phyloP scores from a whole-genome alignment of 345 rosid species.

The Aethionema arabicum region DNA sequence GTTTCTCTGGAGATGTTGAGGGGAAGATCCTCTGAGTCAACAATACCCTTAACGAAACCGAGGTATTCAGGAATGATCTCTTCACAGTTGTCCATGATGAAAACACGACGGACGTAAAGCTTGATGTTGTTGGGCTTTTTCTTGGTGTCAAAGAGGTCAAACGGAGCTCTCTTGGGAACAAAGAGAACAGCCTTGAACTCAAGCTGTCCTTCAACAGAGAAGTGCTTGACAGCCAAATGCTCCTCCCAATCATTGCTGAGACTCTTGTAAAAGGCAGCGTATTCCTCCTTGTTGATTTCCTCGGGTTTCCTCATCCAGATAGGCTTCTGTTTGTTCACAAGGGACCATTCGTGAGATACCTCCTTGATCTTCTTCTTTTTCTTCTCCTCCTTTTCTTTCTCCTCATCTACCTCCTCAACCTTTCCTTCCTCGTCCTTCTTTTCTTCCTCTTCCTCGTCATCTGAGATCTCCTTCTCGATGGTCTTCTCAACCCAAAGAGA shows the following conservation, averaged over 20 bases:
- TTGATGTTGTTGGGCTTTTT: constrained; percentile 89
- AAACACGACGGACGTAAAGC: constrained; percentile 83
- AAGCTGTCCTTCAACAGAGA: constrained; percentile 86
- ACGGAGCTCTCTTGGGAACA: constrained; percentile 85
- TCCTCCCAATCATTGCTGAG: constrained; percentile 92
- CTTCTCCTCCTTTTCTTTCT: constrained; percentile 65
- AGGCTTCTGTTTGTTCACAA: constrained; percentile 86
- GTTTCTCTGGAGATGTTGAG: constrained; percentile 83
- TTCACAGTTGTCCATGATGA: constrained; percentile 93
- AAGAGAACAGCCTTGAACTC: constrained; percentile 86
- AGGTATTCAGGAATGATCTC: constrained; percentile 83
- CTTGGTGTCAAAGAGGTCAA: constrained; percentile 80
- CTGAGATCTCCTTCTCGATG: constrained; percentile 79
- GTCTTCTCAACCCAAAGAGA: constrained; percentile 90
- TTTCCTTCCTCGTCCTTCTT: constrained; percentile 78
- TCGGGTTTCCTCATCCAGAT: constrained; percentile 95
- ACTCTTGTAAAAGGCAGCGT: constrained; percentile 88
- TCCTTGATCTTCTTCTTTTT: constrained; percentile 89
- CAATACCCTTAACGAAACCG: constrained; percentile 85
- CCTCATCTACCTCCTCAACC: constrained; percentile 79
- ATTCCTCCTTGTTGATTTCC: constrained; percentile 80
- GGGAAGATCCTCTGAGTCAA: constrained; percentile 90
- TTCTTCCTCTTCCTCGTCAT: constrained; percentile 76
- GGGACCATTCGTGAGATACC: constrained; percentile 72
- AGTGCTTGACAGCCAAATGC: constrained; percentile 87